These are phyloP conservation scores for Tolypocladium endophyticum DNA, from an alignment of 2,329 filamentous ascomycete genomes.

Conservation along the genomic window DNA sequence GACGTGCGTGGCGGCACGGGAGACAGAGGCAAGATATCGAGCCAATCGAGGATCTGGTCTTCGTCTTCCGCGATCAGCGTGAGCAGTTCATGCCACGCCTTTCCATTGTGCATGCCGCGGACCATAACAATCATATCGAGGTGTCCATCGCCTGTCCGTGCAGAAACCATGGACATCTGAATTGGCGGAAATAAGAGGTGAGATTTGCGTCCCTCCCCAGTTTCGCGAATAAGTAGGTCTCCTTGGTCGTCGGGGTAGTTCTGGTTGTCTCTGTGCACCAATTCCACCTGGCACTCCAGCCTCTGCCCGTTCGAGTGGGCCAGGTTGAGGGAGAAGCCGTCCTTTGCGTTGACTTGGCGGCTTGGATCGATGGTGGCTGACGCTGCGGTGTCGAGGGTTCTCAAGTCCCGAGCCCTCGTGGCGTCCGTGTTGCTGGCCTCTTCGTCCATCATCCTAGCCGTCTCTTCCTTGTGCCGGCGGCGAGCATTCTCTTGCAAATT, in stretches of 20 bases:
- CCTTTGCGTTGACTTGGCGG: constrained; percentile 78
- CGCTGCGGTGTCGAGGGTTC: constrained; percentile 61
- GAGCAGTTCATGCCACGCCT: constrained; percentile 76
- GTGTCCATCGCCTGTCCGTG: constrained; percentile 59
- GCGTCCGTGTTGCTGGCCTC: constrained; percentile 77
- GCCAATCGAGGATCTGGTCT: constrained; percentile 74
- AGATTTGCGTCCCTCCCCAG: constrained; percentile 58
- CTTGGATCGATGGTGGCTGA: constrained; percentile 62
- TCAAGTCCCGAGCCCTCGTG: constrained; percentile 66
- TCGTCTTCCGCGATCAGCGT: constrained; percentile 68
- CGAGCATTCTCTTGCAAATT: constrained; percentile 67
- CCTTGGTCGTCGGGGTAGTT: constrained; percentile 57
- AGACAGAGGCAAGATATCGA: constrained; percentile 58
- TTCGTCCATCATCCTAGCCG: constrained; percentile 69
- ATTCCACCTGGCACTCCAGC: constrained; percentile 78
- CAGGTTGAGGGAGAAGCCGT: constrained; percentile 78
- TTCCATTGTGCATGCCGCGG: constrained; percentile 52
- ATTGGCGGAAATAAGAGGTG: constrained; percentile 92
- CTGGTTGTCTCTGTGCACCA: constrained; percentile 74
- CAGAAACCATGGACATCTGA: constrained; percentile 62
- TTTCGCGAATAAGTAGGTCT: constrained; percentile 86
- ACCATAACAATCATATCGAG: constrained; percentile 81
- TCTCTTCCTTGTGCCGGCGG: constrained; percentile 50
- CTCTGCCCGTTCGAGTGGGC: constrained; percentile 83
- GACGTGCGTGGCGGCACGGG: constrained; percentile 36